Percentiles rank a stretch among this genome's conserved stretches.
Conservation (phyloP, 2,329 filamentous ascomycete genomes). For the Aspergillus sp. region DNA sequence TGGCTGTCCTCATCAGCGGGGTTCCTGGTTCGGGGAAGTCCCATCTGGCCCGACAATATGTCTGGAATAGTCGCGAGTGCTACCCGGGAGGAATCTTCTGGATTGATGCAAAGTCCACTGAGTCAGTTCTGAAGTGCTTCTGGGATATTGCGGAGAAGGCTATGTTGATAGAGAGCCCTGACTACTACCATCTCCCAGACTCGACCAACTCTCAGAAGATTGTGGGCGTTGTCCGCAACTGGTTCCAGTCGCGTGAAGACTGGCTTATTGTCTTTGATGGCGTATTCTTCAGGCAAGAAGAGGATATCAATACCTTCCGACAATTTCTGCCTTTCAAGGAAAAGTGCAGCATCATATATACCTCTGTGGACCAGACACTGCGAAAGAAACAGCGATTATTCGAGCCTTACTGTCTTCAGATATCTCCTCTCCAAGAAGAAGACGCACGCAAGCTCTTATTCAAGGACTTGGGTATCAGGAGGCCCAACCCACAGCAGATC, state of each 20-base stretch:
- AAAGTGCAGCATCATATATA: constrained; percentile 66
- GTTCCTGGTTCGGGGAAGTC: constrained; percentile 69
- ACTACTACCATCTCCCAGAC: constrained; percentile 6
- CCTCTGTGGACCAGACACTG: constrained; percentile 61
- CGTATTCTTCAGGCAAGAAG: constrained; percentile 59
- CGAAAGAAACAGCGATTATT: constrained; percentile 57
- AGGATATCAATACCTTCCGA: constrained; percentile 50
- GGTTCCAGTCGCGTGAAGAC: constrained; percentile 60
- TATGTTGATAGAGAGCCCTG: constrained; percentile 47
- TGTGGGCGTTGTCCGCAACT: constrained; percentile 58
- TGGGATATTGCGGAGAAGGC: constrained; percentile 65
- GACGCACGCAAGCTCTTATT: constrained; percentile 63
- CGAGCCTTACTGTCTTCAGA: constrained; percentile 59
- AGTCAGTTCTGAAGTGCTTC: constrained; percentile 61
- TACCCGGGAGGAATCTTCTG: constrained; percentile 70
- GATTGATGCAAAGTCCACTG: constrained; percentile 61
- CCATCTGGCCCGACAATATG: constrained; percentile 67
- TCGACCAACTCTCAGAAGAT: constrained; percentile 45
- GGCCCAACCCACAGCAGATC: constrained; percentile 56
- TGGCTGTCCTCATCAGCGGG: constrained; percentile 63
- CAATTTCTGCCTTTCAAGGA: constrained; percentile 63
- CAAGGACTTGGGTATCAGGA: constrained; percentile 60
- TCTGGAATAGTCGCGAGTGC: constrained; percentile 58
- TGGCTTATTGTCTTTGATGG: constrained; percentile 71
- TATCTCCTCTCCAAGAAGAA: constrained; percentile 54